A percentile compares a stretch with the other conserved stretches of the same genome.
These are phyloP conservation scores for Cyberlindnera xylosilytica DNA, from an alignment of 805 yeast species.

Conservation along the genomic window DNA sequence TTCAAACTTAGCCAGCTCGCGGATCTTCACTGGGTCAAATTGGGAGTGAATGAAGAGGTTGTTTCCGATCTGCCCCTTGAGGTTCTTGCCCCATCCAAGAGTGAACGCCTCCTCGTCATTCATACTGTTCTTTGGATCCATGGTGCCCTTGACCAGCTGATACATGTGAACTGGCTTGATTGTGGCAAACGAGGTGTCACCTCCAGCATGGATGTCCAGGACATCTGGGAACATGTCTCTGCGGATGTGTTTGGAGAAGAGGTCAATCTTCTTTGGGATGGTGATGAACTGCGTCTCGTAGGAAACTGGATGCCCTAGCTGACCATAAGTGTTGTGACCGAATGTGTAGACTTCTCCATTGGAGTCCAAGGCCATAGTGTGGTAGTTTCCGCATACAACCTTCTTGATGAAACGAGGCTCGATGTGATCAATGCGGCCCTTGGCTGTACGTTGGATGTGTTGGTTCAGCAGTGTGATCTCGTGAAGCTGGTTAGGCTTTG, in stretches of 20 bases:
- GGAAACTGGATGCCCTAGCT: constrained; percentile 67
- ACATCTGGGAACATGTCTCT: constrained; percentile 45
- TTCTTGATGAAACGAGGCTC: constrained; percentile 46
- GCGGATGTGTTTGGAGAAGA: constrained; percentile 39
- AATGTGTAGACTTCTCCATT: constrained; percentile 76
- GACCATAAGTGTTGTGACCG: constrained; percentile 86
- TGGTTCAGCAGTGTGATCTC: constrained; percentile 60
- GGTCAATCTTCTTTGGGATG: constrained; percentile 57
- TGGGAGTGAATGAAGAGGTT: constrained; percentile 75
- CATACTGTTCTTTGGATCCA: constrained; percentile 20
- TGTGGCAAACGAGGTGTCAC: constrained; percentile 57
- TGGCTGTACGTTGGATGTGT: constrained; percentile 23
- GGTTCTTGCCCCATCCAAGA: constrained; percentile 79
- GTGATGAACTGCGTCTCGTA: constrained; percentile 67
- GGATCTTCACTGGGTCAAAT: constrained; percentile 58
- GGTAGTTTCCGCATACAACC: constrained; percentile 72
- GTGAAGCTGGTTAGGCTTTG: constrained; percentile 43
- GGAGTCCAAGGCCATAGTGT: constrained; percentile 66
- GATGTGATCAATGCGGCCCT: constrained; percentile 20
- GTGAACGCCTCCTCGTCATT: constrained; percentile 29
- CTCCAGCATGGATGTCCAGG: constrained; percentile 62
- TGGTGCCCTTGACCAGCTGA: constrained; percentile 27
- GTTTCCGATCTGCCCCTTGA: constrained; percentile 82
- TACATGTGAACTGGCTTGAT: constrained; percentile 32
- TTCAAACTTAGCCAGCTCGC: constrained; percentile 35